Evolutionary conservation across 2,329 filamentous ascomycete species (phyloP), one percentile per base, ranked within the genome.

Genomic region (Alternaria novae-zelandiae): DNA sequence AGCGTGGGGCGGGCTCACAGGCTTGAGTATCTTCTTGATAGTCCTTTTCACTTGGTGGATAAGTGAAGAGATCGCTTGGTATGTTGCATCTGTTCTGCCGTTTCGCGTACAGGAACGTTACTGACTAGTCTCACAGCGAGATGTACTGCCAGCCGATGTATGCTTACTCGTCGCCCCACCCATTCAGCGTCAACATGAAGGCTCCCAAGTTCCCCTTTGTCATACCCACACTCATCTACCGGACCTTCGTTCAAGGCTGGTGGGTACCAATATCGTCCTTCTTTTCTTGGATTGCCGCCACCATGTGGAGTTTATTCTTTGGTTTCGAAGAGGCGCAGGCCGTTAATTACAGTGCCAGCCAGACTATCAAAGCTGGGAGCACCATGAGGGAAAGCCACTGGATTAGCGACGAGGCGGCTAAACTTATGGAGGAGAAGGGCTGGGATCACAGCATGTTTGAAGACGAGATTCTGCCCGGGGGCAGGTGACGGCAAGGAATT

Each of bases 201-300:
- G 85, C 85, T 10, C 87, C 87, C 0, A 71, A 79, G 21, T 86
- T 83, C 54, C 87, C 87, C 0, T 86, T 83, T 63, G 86, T 87
- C 6, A 80, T 87, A 6, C 85, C 86, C 4, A 88, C 86, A 4
- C 81, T 89, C 71, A 61, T 87, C 4, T 86, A 81, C 50, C 74
- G 82, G 20, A 78, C 77, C 6, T 71, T 82, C 6, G 63, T 79
- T 28, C 72, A 70, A 30, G 60, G 61, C 5, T 75, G 81, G 55
- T 81, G 79, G 77, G 58, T 65, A 5, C 80, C 81, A 6, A 54
- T 78, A 6, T 71, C 36, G 5, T 68, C 64, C 26, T 62, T 69
- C 13, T 46, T 70, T 15, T 68, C 63, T 9, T 76, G 73, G 73
- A 51, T 69, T 30, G 63, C 60, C 51, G 30, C 61, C 5, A 61